Percentiles rank a stretch among this genome's conserved stretches.
Conservation (phyloP, 164 flowering plant species). For the Vitis labrusca region DNA sequence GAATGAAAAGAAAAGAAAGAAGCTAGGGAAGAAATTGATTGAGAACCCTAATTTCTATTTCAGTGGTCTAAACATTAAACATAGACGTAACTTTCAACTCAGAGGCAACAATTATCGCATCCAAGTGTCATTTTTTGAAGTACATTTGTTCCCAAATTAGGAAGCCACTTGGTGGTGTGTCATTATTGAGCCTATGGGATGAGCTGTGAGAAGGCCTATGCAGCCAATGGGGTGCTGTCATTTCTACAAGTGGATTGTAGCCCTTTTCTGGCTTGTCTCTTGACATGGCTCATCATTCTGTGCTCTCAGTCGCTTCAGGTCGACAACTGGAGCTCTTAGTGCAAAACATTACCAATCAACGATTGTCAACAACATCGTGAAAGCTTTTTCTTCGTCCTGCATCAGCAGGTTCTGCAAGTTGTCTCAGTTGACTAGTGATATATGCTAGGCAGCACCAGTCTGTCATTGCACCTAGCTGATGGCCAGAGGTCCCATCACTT, state of each 20-base stretch:
- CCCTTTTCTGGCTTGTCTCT: neutral
- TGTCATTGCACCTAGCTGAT: neutral
- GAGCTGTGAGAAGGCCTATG: neutral
- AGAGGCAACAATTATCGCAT: neutral
- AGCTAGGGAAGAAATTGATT: neutral
- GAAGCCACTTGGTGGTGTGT: constrained; percentile 11
- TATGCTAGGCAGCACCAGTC: neutral
- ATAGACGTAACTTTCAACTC: neutral
- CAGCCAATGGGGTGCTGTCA: neutral
- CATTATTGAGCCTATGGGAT: neutral
- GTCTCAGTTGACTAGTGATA: neutral
- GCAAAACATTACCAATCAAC: neutral
- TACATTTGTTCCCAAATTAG: constrained; percentile 1
- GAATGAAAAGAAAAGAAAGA: no score
- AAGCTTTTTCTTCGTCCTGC: neutral
- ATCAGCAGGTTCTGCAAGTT: neutral
- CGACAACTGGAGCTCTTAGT: neutral
- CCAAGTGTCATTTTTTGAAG: constrained; percentile 1
- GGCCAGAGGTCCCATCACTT: neutral
- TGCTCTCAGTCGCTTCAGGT: neutral
- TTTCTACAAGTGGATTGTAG: constrained; percentile 6
- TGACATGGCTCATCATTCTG: neutral
- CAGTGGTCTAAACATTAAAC: neutral
- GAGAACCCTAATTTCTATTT: neutral
- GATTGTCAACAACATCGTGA: neutral